Conservation (phyloP, 805 yeast genomes). For the Grigorovia jiainica region DNA sequence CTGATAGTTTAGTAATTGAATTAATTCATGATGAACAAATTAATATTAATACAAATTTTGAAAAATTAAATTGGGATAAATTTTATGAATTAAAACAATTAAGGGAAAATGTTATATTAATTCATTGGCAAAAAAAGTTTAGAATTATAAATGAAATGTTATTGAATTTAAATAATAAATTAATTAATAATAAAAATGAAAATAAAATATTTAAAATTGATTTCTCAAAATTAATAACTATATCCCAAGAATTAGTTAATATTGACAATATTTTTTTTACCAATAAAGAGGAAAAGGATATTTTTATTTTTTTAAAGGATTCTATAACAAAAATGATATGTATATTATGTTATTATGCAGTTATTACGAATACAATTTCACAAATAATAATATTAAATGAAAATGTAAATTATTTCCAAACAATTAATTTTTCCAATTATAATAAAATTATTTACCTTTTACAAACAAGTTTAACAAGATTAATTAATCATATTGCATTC, state of each 20-base stretch:
- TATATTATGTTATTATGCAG: conserved; percentile 14
- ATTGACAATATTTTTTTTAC: neutral
- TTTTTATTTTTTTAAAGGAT: conserved; percentile 4
- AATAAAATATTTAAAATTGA: neutral
- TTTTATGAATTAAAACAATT: neutral
- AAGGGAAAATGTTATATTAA: neutral
- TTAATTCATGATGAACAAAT: neutral
- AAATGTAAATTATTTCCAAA: conserved; percentile 15
- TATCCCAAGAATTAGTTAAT: neutral
- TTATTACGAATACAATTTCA: conserved; percentile 12
- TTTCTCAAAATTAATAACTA: neutral
- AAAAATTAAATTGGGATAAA: neutral
- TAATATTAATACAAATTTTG: neutral
- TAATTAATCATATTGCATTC: neutral
- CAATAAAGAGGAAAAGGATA: neutral
- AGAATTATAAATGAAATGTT: neutral
- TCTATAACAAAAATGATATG: conserved; percentile 9
- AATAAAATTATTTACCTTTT: conserved; percentile 15
- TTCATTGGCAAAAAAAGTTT: neutral
- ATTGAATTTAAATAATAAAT: neutral
- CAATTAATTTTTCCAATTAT: conserved; percentile 8
- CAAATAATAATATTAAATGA: conserved; percentile 14
- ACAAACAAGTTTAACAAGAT: conserved; percentile 9
- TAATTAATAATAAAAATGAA: neutral
- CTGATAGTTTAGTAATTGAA: neutral